Base-by-base conservation (phyloP, 106 monocot genomes). In the Dendrobium officinale region DNA sequence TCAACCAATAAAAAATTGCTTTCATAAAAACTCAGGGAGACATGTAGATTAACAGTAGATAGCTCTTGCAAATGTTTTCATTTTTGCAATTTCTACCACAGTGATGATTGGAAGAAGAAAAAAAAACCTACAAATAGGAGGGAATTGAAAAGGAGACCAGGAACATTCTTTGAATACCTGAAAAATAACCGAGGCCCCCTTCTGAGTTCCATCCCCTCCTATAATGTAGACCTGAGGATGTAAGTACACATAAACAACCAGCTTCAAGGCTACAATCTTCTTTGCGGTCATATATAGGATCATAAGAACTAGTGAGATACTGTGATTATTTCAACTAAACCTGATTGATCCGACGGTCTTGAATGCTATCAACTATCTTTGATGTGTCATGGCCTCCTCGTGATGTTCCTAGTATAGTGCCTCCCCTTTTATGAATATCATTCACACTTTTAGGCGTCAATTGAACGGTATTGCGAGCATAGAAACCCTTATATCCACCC, bases 191-290 rank as follows among this genome's bases (percentile, higher is more conserved):
- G 91, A 87, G n/a, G 96, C 96, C 0, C 96, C 96, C 81, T 84
- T 96, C 49, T 96, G 96, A 74, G 95, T 96, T 84, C 95, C 95
- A 85, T 96, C 95, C 51, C 95, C 95, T 48, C 95, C 95, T 91
- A 96, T 86, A 59, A 96, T 93, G 72, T 91, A 96, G 10, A 96
- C 96, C 95, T 95, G 81, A 48, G 82, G 37, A 15, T 68, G 67
- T 75, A 18, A 75, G 61, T 44, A 42, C 51, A 19, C 24, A 6
- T 64, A 1, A 37, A 24, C 8, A 26, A 8, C 16, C 31, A 9
- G 42, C 15, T 49, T 76, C 11, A 76, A 47, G 10, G 45, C 29
- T 75, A 24, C 4, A 70, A 70, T 11, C 0, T 24, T 37, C 37
- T 70, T 48, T 4, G 51, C 5, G 27, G n/a, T 49, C 44, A 48